Evolutionary conservation across 2,329 filamentous ascomycete genomes (phyloP).

Genomic region (Colletotrichum gigasporum): DNA sequence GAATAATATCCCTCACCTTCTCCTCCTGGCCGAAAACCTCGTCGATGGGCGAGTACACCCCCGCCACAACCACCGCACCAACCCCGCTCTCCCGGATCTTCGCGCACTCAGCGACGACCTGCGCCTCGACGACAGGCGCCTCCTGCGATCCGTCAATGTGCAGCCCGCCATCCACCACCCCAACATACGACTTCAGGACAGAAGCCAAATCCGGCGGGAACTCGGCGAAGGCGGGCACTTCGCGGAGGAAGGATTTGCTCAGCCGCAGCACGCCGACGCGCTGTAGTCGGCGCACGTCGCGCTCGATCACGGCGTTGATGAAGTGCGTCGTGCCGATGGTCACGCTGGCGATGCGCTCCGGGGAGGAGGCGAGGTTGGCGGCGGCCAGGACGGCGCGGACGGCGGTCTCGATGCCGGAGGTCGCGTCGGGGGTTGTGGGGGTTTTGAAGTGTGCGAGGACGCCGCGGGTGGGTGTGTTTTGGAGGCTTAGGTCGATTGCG

Average conservation of each 20-base stretch:
- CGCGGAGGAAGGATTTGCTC: slow-evolving; percentile 61
- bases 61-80: slow-evolving; percentile 56
- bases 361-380: slow-evolving; percentile 40
- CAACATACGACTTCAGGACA: slow-evolving; percentile 56
- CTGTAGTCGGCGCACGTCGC: slow-evolving; percentile 56
- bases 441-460: slow-evolving; percentile 61
- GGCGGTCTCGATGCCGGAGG: slow-evolving; percentile 54
- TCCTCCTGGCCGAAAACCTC: slow-evolving; percentile 56
- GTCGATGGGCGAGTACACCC: slow-evolving; percentile 64
- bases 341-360: slow-evolving; percentile 53
- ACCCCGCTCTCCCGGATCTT: slow-evolving; percentile 55
- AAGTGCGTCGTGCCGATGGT: slow-evolving; percentile 68
- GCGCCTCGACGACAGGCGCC: slow-evolving; percentile 44
- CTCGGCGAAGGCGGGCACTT: slow-evolving; percentile 60
- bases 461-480: slow-evolving; percentile 45
- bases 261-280: slow-evolving; percentile 64
- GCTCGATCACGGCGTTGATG: slow-evolving; percentile 66
- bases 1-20: slow-evolving; percentile 53
- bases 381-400: slow-evolving; percentile 54
- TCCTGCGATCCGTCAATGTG: slow-evolving; percentile 62
- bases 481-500: slow-evolving; percentile 51
- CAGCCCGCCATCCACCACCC: slow-evolving; percentile 58
- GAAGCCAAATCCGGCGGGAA: slow-evolving; percentile 60
- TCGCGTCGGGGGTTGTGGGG: slow-evolving; percentile 58
- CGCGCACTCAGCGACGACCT: slow-evolving; percentile 41